Evolutionary conservation across 345 rosid species (phyloP).

Genomic region (Cardamine chenopodiifolia): DNA sequence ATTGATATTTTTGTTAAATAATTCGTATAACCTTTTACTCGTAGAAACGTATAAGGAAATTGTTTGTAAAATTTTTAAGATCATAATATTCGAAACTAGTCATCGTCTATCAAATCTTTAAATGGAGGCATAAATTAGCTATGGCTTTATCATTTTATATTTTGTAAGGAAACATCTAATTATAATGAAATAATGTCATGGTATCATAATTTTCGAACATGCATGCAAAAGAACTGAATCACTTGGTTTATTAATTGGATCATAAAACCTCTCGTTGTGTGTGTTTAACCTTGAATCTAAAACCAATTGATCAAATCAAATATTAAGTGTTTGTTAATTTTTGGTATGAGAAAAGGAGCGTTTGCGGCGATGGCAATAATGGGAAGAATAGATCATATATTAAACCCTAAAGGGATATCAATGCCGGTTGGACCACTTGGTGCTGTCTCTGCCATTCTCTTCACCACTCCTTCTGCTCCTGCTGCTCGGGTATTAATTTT

Average conservation of each 20-base stretch:
- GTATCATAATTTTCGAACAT: background rate
- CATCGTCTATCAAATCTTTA: background rate
- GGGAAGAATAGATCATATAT: constrained; percentile 74
- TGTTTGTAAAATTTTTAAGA: background rate
- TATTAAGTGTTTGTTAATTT: background rate
- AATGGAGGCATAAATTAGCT: background rate
- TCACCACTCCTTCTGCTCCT: constrained; percentile 71
- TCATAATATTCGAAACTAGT: background rate
- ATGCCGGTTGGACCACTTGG: constrained; percentile 82
- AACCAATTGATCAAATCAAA: background rate
- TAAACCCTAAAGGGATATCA: constrained; percentile 70
- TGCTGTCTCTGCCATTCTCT: constrained; percentile 79
- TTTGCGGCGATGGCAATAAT: constrained; percentile 84
- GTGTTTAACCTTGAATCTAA: background rate
- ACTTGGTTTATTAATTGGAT: background rate
- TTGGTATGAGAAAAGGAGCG: constrained; percentile 58
- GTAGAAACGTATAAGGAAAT: background rate
- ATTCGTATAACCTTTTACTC: background rate
- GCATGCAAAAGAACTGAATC: constrained; percentile 1
- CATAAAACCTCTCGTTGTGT: background rate
- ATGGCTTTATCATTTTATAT: background rate
- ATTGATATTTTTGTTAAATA: background rate
- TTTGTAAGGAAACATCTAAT: background rate
- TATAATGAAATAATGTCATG: background rate
- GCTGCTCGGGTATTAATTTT: constrained; percentile 56